Percentiles rank a stretch among this genome's conserved stretches.
These are phyloP conservation scores for Akebia trifoliata DNA, from an alignment of 164 flowering plant species.

Conservation along the genomic window DNA sequence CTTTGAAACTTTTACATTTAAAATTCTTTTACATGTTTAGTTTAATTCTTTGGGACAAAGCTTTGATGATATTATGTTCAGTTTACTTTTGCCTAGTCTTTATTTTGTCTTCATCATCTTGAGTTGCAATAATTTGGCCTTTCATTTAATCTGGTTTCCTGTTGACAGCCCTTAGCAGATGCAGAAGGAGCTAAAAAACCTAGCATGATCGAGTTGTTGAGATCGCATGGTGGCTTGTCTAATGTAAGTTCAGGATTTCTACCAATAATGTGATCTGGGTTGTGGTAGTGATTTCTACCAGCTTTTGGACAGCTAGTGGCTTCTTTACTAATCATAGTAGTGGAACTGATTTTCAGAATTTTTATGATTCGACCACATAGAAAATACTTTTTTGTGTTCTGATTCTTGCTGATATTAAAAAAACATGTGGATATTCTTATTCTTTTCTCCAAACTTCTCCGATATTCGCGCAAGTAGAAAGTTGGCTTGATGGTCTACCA, in stretches of 20 bases:
- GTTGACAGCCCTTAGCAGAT: conserved; percentile 91
- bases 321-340: too few species aligned
- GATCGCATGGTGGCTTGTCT: conserved; percentile 73
- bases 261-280: too few species aligned
- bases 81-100: neutral
- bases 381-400: too few species aligned
- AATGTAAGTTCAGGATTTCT: conserved; percentile 53
- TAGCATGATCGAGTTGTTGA: conserved; percentile 70
- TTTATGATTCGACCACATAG: too few species aligned
- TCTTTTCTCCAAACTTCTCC: too few species aligned
- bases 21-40: neutral
- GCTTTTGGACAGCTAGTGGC: too few species aligned
- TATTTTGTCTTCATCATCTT: neutral
- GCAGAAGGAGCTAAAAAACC: conserved; percentile 96
- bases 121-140: conserved; percentile 4
- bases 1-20: neutral
- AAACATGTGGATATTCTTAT: too few species aligned
- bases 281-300: too few species aligned
- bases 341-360: too few species aligned
- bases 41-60: neutral
- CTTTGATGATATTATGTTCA: neutral
- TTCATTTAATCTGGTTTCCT: conserved; percentile 16
- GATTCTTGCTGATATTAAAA: too few species aligned
- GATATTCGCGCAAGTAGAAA: too few species aligned
- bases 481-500: too few species aligned